Evolutionary conservation across 148 eudicot species (phyloP).

Genomic region (Gaultheria prostrata): DNA sequence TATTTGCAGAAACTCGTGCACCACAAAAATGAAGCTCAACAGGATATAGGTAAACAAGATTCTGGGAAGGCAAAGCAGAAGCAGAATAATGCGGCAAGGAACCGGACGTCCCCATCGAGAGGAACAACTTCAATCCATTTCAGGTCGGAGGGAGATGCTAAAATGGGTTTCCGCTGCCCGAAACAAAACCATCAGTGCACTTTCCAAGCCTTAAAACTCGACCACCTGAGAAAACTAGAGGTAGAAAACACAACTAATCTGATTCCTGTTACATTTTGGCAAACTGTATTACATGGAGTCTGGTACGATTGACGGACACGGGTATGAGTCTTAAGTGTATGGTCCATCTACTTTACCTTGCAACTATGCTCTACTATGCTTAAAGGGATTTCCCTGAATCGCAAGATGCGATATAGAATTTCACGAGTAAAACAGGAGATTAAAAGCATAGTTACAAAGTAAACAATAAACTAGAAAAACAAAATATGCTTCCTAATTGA

Average conservation of each 20-base stretch:
- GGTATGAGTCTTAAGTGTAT: neutral
- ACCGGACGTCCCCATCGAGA: neutral
- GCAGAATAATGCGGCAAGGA: neutral
- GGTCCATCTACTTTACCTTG: neutral
- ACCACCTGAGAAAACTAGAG: constrained; percentile 6
- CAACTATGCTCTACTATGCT: neutral
- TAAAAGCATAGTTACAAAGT: neutral
- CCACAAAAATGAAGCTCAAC: neutral
- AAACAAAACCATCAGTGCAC: neutral
- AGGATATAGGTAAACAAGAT: neutral
- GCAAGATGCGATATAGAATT: neutral
- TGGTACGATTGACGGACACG: neutral
- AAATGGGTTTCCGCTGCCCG: neutral
- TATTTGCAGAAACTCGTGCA: neutral
- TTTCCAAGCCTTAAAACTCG: constrained; percentile 2
- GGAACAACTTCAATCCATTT: neutral
- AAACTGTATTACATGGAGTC: neutral
- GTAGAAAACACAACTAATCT: neutral
- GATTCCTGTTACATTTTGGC: neutral
- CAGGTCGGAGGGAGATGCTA: neutral
- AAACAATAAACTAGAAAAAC: neutral
- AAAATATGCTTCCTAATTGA: neutral
- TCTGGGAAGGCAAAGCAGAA: neutral
- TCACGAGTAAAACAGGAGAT: neutral
- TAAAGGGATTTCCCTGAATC: neutral